Base-by-base conservation (phyloP, 306 rosid species). In the Phaseolus lunatus region DNA sequence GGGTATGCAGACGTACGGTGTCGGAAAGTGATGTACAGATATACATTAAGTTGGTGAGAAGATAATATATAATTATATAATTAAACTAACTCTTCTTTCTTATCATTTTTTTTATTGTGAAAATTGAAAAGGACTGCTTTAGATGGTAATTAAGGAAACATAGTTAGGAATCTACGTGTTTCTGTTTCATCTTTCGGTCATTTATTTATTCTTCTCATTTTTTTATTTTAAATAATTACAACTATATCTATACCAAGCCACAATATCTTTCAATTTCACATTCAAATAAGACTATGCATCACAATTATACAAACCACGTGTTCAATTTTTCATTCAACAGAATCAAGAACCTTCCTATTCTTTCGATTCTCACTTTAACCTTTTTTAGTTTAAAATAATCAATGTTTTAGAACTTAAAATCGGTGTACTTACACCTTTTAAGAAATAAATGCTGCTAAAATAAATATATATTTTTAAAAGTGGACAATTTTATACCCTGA, bases 21-120 rank as follows among this genome's bases (percentile, higher is more conserved):
- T 73, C 85, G 85, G 88, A 78, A 61, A 85, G 85, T 78, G 82
- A 61, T 61, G 49, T 85, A 73, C 85, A 73, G 85, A 67, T 64
- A 82, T 43, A 64, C 80, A 83, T 5, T 58, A 82, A 76, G 74
- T 82, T 76, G 78, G 48, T 81, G n/a, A n/a, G 41, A 65, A 31
- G 76, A 67, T 29, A 26, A 67, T 39, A 56, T 56, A 20, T 8
- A 54, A 39, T 24, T 50, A 72, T 19, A 37, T 24, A 54, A 72
- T 33, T 59, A 82, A 82, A 65, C 39, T n/a, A 57, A 14, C 68
- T 45, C 23, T 5, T 58, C 7, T 26, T 2, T 48, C 4, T 23
- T 10, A 12, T 48, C 3, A n/a, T n/a, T 0, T 70, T 22, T 41
- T 70, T 11, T 35, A 35, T 71, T 7, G 39, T 37, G 22, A 71